These are phyloP conservation scores for Gnetum montanum DNA, from an alignment of 75 land plant genomes.

Conservation along the genomic window DNA sequence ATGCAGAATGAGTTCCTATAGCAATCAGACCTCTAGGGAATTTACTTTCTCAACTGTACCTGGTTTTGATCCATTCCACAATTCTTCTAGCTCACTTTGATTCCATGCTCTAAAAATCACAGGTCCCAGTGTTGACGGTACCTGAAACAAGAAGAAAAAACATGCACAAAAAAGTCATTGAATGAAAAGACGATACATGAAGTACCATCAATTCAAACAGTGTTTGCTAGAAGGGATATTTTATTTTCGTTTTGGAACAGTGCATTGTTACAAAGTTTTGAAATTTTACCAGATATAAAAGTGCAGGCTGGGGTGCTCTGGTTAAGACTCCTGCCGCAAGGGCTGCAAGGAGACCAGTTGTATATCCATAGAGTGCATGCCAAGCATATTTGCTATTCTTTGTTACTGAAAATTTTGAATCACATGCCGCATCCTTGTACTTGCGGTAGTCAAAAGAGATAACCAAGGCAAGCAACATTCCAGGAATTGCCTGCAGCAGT, in stretches of 20 bases:
- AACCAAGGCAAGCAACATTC: constrained; percentile 88
- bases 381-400: constrained; percentile 57
- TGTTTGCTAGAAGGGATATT: no score
- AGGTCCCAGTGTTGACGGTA: constrained; percentile 90
- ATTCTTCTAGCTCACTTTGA: constrained; percentile 61
- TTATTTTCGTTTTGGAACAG: no score
- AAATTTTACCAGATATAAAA: constrained; percentile 78
- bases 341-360: constrained; percentile 72
- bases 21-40: constrained; percentile 31
- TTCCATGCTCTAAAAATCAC: constrained; percentile 53
- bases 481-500: constrained; percentile 94
- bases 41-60: constrained; percentile 32
- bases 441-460: constrained; percentile 81
- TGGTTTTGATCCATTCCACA: constrained; percentile 76
- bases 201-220: no score
- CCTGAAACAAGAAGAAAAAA: constrained; percentile 27
- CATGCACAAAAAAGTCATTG: no score
- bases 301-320: constrained; percentile 85
- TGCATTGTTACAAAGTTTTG: background rate
- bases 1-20: no score
- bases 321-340: constrained; percentile 79
- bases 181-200: no score
- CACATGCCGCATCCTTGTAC: constrained; percentile 30
- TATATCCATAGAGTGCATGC: constrained; percentile 80
- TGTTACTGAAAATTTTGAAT: constrained; percentile 21